A percentile compares a stretch with the other conserved stretches of the same genome.
phyloP scores from a whole-genome alignment of 768 basidiomycete genomes.

The Rhodotorula graminis region DNA sequence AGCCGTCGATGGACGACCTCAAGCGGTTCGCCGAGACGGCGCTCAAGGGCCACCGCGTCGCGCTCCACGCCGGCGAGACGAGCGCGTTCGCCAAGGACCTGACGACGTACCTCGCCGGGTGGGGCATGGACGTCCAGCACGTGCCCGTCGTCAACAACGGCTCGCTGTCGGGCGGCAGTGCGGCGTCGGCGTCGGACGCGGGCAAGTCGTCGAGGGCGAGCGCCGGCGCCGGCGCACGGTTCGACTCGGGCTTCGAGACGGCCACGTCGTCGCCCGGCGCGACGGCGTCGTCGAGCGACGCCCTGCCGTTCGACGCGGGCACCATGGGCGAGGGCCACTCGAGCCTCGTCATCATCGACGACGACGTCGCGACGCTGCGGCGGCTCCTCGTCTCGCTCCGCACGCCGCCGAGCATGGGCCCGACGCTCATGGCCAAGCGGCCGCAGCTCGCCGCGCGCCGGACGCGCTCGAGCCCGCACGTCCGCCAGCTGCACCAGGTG shows the following conservation, averaged over 20 bases:
- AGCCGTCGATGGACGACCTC: constrained; percentile 77
- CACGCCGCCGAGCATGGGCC: constrained; percentile 33
- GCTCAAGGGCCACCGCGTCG: constrained; percentile 74
- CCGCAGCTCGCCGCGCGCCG: constrained; percentile 41
- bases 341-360: constrained; percentile 81
- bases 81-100: constrained; percentile 88
- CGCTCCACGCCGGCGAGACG: constrained; percentile 75
- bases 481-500: constrained; percentile 53
- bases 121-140: constrained; percentile 92
- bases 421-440: constrained; percentile 38
- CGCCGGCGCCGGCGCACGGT: constrained; percentile 1
- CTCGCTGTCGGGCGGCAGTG: background rate
- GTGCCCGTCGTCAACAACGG: constrained; percentile 47
- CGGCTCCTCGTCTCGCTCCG: constrained; percentile 65
- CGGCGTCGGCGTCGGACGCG: background rate
- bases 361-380: constrained; percentile 74
- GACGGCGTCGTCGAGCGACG: background rate
- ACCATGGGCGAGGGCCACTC: constrained; percentile 8
- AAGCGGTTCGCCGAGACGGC: constrained; percentile 66
- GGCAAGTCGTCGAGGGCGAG: background rate
- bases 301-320: background rate
- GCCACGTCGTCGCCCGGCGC: constrained; percentile 4
- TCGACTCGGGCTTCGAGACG: constrained; percentile 41
- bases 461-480: constrained; percentile 69
- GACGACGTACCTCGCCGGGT: constrained; percentile 84